Evolutionary conservation across 2,329 filamentous ascomycete species (phyloP), one percentile per base, ranked within the genome.

Genomic region (Nigrograna mackinnonii): DNA sequence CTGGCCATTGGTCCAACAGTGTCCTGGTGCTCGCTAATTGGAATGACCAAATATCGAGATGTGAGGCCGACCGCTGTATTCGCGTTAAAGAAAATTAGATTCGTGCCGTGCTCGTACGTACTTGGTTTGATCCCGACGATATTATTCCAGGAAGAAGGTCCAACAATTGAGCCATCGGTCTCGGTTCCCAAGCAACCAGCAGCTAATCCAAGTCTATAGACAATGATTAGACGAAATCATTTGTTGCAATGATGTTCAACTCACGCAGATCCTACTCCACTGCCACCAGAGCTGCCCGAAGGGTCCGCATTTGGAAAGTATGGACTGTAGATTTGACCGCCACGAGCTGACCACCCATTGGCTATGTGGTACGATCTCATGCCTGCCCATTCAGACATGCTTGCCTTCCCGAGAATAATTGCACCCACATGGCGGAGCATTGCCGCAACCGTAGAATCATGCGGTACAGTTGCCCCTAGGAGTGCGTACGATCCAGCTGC

Each of bases 81-180:
- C n/a, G n/a, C n/a, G n/a, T n/a, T n/a, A n/a, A n/a, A n/a, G n/a
- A n/a, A n/a, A n/a, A n/a, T n/a, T n/a, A n/a, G n/a, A n/a, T n/a
- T n/a, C n/a, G n/a, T n/a, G n/a, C n/a, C n/a, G n/a, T n/a, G n/a
- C n/a, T n/a, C n/a, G n/a, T n/a, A n/a, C n/a, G n/a, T n/a, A n/a
- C n/a, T 90, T 2, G 87, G 86, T 67, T 90, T 91, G 62, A 91
- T 79, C 3, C 87, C 87, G 2, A 90, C 85, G 2, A 91, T 60
- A 2, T 75, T 78, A 57, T 87, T 88, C 4, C 84, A 73, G 61
- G 85, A 79, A 1, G 87, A 85, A 1, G 87, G 87, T 60, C 82
- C 84, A 57, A 89, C 88, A 13, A 91, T 55, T 41, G 66, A 71
- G 1, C 72, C 86, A 58, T 90, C 86, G 0, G 86, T 90, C 68